These are phyloP conservation scores for Trichocladium antarcticum DNA, from an alignment of 495 filamentous ascomycete species.

Conservation along the genomic window DNA sequence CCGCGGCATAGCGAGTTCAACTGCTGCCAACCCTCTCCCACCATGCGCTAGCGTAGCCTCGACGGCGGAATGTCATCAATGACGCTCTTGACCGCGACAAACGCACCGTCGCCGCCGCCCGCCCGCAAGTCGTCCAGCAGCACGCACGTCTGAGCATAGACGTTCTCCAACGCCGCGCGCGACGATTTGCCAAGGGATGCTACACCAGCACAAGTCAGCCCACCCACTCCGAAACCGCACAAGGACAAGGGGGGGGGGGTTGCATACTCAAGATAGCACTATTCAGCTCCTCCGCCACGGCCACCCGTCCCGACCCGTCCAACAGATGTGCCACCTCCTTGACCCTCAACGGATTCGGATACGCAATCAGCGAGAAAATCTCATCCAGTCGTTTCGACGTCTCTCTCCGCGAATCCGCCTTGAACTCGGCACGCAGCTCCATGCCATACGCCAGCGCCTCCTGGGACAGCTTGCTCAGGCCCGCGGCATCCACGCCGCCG, in stretches of 20 bases:
- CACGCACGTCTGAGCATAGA: conserved; percentile 79
- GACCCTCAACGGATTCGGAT: conserved; percentile 63
- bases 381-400: conserved; percentile 67
- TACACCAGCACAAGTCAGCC: conserved; percentile 24
- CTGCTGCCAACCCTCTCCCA: neutral
- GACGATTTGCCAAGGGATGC: conserved; percentile 86
- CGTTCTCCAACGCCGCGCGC: conserved; percentile 70
- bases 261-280: conserved; percentile 76
- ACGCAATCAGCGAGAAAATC: conserved; percentile 82
- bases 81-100: conserved; percentile 72
- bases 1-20: neutral
- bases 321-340: conserved; percentile 70
- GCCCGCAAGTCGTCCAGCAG: conserved; percentile 72
- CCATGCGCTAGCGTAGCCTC: neutral
- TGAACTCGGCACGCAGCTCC: conserved; percentile 64
- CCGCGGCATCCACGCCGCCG: conserved; percentile 40
- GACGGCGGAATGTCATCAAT: conserved; percentile 34
- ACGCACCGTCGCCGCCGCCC: conserved; percentile 74
- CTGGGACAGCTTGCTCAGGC: conserved; percentile 44
- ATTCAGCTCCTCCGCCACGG: conserved; percentile 89
- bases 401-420: conserved; percentile 53
- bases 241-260: neutral
- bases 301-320: conserved; percentile 60
- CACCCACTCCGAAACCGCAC: neutral
- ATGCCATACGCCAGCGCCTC: conserved; percentile 74